Conservation (phyloP, 2,329 filamentous ascomycete genomes). For the Ophiosphaerella korrae region DNA sequence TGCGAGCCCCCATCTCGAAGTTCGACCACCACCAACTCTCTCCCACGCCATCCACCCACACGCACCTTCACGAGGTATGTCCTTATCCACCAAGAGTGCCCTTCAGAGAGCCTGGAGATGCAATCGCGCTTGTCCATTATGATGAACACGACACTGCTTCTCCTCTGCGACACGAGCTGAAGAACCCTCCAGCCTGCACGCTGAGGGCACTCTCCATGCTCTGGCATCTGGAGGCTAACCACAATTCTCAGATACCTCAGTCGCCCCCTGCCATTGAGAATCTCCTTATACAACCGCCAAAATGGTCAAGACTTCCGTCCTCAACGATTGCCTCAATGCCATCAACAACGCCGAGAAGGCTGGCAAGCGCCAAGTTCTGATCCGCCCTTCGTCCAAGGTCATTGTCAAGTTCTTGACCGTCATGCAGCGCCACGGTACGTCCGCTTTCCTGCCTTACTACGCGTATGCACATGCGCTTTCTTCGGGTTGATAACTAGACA, state of each 20-base stretch:
- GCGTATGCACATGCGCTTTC: conserved; percentile 35
- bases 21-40: conserved; percentile 25
- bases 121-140: conserved; percentile 46
- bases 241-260: conserved; percentile 63
- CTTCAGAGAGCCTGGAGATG: conserved; percentile 58
- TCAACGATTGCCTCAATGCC: conserved; percentile 96
- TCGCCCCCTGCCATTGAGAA: conserved; percentile 73
- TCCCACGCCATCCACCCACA: conserved; percentile 24
- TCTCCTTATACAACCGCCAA: conserved; percentile 75
- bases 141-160: conserved; percentile 53
- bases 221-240: conserved; percentile 69
- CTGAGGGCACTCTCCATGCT: conserved; percentile 70
- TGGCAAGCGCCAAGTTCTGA: conserved; percentile 98
- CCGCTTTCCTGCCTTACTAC: conserved; percentile 12
- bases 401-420: conserved; percentile 99
- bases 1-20: conserved; percentile 24
- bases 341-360: conserved; percentile 99
- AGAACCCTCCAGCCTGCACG: conserved; percentile 64
- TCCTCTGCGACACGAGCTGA: conserved; percentile 64
- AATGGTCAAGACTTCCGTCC: conserved; percentile 99
- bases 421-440: conserved; percentile 99
- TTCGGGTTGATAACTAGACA: conserved; percentile 99
- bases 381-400: conserved; percentile 98
- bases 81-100: conserved; percentile 47
- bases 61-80: conserved; percentile 47